phyloP scores from a whole-genome alignment of 2,329 filamentous ascomycete species.

The Fusarium illudens region DNA sequence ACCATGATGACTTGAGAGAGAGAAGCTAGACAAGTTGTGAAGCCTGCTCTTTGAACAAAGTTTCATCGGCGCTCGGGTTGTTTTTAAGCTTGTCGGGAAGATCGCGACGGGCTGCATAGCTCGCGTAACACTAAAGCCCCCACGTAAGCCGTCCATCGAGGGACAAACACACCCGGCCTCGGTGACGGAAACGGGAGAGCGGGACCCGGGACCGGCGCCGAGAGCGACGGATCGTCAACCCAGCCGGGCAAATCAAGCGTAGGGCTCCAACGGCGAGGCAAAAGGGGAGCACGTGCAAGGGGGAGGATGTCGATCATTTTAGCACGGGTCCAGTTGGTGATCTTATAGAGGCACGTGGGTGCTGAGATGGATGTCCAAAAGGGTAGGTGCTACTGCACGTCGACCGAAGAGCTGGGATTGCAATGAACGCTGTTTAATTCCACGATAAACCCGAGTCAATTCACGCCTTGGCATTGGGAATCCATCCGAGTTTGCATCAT shows the following conservation, averaged over 20 bases:
- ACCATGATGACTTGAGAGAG: constrained; percentile 25
- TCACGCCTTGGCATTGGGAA: background rate
- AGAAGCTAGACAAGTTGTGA: background rate
- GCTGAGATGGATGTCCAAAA: background rate
- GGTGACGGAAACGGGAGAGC: constrained; percentile 34
- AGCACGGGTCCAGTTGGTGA: background rate
- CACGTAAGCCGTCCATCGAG: no score
- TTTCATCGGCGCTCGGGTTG: constrained; percentile 7
- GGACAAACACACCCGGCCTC: constrained; percentile 9
- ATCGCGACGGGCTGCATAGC: constrained; percentile 13
- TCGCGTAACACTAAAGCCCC: constrained; percentile 26
- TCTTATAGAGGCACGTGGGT: constrained; percentile 25
- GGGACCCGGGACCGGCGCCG: background rate
- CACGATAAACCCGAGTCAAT: background rate
- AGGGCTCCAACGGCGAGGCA: constrained; percentile 29
- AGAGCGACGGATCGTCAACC: constrained; percentile 8
- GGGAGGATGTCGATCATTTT: constrained; percentile 15
- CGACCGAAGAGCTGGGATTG: background rate
- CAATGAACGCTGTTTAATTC: background rate
- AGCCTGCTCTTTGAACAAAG: background rate
- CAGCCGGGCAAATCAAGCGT: background rate
- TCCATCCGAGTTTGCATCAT: no score
- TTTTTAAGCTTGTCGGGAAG: constrained; percentile 25
- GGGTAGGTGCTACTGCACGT: constrained; percentile 6
- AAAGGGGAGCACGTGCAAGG: constrained; percentile 30